These are phyloP conservation scores for Linum usitatissimum DNA, from an alignment of 345 rosid species.

Conservation along the genomic window DNA sequence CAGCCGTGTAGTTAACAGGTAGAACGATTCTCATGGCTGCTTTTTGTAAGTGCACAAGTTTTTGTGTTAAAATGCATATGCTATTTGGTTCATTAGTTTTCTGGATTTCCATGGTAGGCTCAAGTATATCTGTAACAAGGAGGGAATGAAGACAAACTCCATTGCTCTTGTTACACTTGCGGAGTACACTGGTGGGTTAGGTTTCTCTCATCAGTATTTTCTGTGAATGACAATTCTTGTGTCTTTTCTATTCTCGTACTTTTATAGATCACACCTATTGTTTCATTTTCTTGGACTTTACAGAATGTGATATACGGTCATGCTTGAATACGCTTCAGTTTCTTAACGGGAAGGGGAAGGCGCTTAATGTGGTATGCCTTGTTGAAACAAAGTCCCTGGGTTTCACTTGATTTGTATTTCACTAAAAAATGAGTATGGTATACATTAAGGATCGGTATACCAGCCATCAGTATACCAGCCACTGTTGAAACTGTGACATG, in stretches of 20 bases:
- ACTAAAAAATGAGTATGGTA: neutral
- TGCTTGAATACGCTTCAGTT: conserved; percentile 96
- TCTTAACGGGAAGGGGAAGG: conserved; percentile 78
- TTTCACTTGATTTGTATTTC: neutral
- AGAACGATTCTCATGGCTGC: conserved; percentile 7
- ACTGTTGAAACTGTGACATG: neutral
- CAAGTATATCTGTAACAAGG: conserved; percentile 72
- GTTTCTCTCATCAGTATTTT: conserved; percentile 4
- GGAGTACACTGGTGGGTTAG: conserved; percentile 69
- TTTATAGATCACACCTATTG: conserved; percentile 6
- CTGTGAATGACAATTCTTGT: neutral
- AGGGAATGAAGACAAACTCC: conserved; percentile 80
- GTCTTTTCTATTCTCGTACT: conserved; percentile 1
- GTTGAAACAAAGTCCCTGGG: neutral
- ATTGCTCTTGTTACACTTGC: conserved; percentile 72
- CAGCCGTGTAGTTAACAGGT: conserved; percentile 89
- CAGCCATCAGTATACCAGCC: no score
- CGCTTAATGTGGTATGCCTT: conserved; percentile 63
- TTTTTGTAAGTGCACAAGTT: conserved; percentile 4
- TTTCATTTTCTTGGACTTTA: conserved; percentile 20
- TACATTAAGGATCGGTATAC: neutral
- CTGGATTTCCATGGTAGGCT: conserved; percentile 38
- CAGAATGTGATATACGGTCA: conserved; percentile 91
- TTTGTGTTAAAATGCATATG: conserved; percentile 5
- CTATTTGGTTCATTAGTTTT: conserved; percentile 5